These are phyloP conservation scores for Astragalus glycyphyllos DNA, from an alignment of 306 rosid genomes.

Conservation along the genomic window DNA sequence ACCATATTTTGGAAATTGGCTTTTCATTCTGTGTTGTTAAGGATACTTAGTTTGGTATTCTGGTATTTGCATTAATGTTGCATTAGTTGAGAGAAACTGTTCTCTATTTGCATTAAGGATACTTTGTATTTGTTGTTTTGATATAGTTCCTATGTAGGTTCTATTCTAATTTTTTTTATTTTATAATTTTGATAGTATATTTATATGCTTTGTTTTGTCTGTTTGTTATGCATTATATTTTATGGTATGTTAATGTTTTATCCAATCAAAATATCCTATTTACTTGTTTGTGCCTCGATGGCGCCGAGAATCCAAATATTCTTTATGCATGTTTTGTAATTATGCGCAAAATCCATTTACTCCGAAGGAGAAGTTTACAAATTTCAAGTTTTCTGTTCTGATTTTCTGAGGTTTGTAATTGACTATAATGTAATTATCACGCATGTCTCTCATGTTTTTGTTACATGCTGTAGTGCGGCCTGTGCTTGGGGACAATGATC, in stretches of 20 bases:
- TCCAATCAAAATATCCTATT: too few relatives aligned
- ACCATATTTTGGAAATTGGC: conserved; percentile 1
- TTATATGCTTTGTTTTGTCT: not conserved
- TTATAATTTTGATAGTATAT: not conserved
- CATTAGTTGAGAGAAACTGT: conserved; percentile 11
- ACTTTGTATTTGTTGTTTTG: too few relatives aligned
- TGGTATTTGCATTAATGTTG: conserved; percentile 14
- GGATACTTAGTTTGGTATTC: conserved; percentile 5
- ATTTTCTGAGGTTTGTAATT: conserved; percentile 15
- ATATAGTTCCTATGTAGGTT: not conserved
- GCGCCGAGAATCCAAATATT: too few relatives aligned
- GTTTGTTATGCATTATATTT: conserved; percentile 9
- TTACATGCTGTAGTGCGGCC: conserved; percentile 67
- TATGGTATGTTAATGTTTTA: not conserved
- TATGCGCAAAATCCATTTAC: conserved; percentile 15
- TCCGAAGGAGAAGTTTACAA: conserved; percentile 10
- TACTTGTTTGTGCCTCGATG: too few relatives aligned
- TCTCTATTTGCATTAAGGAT: too few relatives aligned
- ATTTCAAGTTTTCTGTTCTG: conserved; percentile 7
- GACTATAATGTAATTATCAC: conserved; percentile 9
- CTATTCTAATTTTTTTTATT: not conserved
- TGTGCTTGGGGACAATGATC: conserved; percentile 95
- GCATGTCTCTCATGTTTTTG: conserved; percentile 40
- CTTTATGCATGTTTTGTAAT: too few relatives aligned
- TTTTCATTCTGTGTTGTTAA: not conserved